Conservation (phyloP, 352 stramenopile species). For the Plasmopara viticola region DNA sequence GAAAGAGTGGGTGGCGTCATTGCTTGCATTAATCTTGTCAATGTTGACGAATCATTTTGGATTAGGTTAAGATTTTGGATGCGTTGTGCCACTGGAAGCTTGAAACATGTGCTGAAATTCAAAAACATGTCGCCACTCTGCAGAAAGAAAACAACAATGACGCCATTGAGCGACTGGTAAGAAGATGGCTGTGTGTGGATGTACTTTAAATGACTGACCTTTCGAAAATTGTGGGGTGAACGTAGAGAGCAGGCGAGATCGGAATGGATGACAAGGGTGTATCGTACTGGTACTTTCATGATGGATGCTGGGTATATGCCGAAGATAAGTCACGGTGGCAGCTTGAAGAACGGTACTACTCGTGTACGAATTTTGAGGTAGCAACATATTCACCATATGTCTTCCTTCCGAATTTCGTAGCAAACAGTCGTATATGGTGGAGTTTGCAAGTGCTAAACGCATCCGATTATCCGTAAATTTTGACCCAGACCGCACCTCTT, state of each 20-base stretch:
- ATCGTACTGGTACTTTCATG: constrained; percentile 84
- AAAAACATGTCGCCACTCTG: constrained; percentile 56
- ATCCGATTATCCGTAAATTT: constrained; percentile 82
- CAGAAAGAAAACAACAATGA: constrained; percentile 66
- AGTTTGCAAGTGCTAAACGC: constrained; percentile 69
- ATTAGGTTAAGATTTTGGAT: constrained; percentile 69
- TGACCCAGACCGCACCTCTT: constrained; percentile 25
- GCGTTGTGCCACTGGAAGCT: constrained; percentile 80
- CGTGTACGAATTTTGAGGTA: neutral
- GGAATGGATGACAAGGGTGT: constrained; percentile 68
- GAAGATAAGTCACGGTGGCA: constrained; percentile 71
- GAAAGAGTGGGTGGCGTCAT: constrained; percentile 38
- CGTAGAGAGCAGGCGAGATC: constrained; percentile 54
- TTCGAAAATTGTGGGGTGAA: constrained; percentile 9
- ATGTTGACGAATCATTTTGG: neutral
- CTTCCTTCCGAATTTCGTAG: constrained; percentile 9
- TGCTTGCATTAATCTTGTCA: neutral
- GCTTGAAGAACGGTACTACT: constrained; percentile 27
- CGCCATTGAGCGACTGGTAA: constrained; percentile 53
- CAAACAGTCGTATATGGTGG: constrained; percentile 45
- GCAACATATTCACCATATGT: constrained; percentile 2
- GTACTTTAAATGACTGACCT: neutral
- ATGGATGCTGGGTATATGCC: constrained; percentile 81
- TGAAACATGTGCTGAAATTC: constrained; percentile 68
- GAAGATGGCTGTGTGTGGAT: neutral